These are phyloP conservation scores for Sugiyamaella castrensis DNA, from an alignment of 1,139 yeast genomes.

Conservation along the genomic window DNA sequence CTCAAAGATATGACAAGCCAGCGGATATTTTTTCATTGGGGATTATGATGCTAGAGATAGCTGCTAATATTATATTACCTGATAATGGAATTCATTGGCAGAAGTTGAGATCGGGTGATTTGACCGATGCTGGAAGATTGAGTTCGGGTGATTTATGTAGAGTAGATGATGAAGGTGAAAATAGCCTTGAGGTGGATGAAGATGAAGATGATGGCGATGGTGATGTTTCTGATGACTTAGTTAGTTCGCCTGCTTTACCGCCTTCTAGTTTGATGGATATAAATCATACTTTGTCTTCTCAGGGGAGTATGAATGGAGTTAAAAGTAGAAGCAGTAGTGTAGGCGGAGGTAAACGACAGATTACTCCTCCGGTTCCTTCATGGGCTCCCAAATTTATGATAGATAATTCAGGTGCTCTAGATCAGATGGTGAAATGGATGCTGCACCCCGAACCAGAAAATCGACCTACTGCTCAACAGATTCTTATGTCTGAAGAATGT, in stretches of 20 bases:
- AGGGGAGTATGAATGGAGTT: background rate
- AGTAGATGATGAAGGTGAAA: conserved; percentile 21
- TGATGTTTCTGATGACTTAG: too few relatives aligned
- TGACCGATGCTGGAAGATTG: conserved; percentile 89
- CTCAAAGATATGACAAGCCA: conserved; percentile 79
- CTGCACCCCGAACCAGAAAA: conserved; percentile 78
- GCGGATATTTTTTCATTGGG: conserved; percentile 96
- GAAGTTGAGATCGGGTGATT: conserved; percentile 88
- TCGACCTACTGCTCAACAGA: conserved; percentile 73
- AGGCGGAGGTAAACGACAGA: background rate
- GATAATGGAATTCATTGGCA: conserved; percentile 98
- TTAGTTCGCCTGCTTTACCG: background rate
- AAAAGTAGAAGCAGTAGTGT: conserved; percentile 2
- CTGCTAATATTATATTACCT: conserved; percentile 91
- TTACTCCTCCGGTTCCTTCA: conserved; percentile 44
- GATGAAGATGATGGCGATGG: too few relatives aligned
- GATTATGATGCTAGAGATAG: conserved; percentile 86
- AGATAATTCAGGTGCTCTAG: conserved; percentile 71
- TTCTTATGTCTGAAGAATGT: conserved; percentile 70
- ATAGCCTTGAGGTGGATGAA: conserved; percentile 11
- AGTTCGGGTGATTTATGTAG: conserved; percentile 58
- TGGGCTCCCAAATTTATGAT: conserved; percentile 87
- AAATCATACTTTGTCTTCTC: background rate
- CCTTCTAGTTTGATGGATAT: conserved; percentile 7
- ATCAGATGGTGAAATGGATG: conserved; percentile 83